Conservation (phyloP, 2,329 filamentous ascomycete species). For the Onygenales sp. region DNA sequence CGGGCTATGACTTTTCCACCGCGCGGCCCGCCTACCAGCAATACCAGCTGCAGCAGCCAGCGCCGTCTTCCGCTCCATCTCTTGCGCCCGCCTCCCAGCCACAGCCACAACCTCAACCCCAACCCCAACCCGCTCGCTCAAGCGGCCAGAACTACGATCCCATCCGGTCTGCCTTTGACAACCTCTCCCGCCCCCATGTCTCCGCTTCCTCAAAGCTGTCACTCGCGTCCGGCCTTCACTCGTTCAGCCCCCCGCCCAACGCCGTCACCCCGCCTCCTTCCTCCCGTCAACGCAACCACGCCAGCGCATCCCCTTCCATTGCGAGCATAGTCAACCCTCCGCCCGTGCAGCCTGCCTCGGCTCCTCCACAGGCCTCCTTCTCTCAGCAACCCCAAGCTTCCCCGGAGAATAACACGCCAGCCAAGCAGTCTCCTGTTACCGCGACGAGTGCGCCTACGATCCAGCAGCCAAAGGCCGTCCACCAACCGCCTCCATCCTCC, state of each 20-base stretch:
- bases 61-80: not conserved
- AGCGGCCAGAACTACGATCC: conserved; percentile 84
- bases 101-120: not conserved
- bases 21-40: not conserved
- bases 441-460: conserved; percentile 8
- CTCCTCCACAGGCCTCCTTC: conserved; percentile 16
- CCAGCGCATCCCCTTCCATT: conserved; percentile 86
- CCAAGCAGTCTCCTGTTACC: conserved; percentile 15
- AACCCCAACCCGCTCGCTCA: conserved; percentile 34
- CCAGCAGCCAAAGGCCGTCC: conserved; percentile 10
- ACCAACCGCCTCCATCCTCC: not conserved
- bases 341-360: conserved; percentile 24
- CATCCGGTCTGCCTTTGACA: conserved; percentile 60
- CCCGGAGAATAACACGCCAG: conserved; percentile 3
- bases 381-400: conserved; percentile 2
- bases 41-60: not conserved
- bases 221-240: conserved; percentile 33
- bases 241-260: conserved; percentile 37
- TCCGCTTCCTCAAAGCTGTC: conserved; percentile 20
- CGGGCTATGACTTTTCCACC: conserved; percentile 31
- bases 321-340: conserved; percentile 77
- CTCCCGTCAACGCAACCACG: conserved; percentile 46
- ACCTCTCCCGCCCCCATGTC: conserved; percentile 27
- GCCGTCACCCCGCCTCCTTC: conserved; percentile 39
- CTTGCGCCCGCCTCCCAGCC: not conserved